phyloP scores from a whole-genome alignment of 2,329 filamentous ascomycete species.

The Colletotrichum truncatum region DNA sequence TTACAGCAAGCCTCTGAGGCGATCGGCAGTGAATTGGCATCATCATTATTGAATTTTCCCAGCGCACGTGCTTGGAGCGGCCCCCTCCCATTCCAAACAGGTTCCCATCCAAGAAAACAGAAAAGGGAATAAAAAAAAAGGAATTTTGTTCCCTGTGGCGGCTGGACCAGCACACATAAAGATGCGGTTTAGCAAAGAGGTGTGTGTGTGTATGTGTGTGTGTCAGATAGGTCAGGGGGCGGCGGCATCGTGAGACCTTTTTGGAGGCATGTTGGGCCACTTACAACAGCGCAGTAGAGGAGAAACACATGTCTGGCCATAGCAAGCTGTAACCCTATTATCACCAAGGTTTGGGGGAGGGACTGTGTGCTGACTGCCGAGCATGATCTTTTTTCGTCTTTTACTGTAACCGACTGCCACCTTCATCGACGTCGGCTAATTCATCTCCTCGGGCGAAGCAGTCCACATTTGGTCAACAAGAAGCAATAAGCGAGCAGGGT shows the following conservation, averaged over 20 bases:
- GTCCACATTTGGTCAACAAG: no score
- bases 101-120: not conserved
- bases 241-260: constrained; percentile 13
- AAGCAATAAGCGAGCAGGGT: no score
- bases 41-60: not conserved
- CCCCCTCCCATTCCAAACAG: not conserved
- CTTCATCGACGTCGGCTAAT: no score
- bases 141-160: not conserved
- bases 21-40: not conserved
- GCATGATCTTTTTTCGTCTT: no score
- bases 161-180: not conserved
- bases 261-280: not conserved
- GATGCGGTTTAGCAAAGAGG: constrained; percentile 20
- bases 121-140: not conserved
- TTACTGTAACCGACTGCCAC: no score
- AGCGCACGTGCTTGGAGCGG: not conserved
- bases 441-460: no score
- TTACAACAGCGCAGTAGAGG: no score
- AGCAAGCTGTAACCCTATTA: not conserved
- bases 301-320: no score
- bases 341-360: no score
- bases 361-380: no score
- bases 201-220: no score
- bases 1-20: constrained; percentile 1
- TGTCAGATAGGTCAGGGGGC: not conserved